These are phyloP conservation scores for Tuber melanosporum DNA, from an alignment of 495 filamentous ascomycete species.

Conservation along the genomic window DNA sequence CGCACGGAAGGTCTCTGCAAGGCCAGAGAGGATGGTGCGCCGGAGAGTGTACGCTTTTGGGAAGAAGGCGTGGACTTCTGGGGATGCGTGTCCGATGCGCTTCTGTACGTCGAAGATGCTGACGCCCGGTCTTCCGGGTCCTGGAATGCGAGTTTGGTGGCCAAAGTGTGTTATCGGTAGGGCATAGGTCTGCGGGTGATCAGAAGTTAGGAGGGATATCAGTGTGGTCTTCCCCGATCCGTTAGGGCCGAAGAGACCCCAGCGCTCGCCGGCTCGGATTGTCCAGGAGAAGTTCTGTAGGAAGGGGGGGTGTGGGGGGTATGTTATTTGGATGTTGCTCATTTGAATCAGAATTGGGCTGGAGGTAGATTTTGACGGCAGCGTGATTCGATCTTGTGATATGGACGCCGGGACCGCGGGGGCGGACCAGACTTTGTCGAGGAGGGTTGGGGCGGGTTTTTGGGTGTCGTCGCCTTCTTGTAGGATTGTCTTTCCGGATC, in stretches of 20 bases:
- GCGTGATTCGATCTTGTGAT: not conserved
- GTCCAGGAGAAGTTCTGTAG: conserved; percentile 85
- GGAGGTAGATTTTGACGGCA: conserved; percentile 24
- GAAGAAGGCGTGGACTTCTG: conserved; percentile 90
- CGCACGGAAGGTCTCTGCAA: conserved; percentile 75
- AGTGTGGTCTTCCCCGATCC: conserved; percentile 89
- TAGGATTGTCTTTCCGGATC: conserved; percentile 47
- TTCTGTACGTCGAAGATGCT: conserved; percentile 88
- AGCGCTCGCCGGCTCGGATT: conserved; percentile 73
- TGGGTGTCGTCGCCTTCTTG: conserved; percentile 48
- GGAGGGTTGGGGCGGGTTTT: conserved; percentile 11
- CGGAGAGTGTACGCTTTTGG: conserved; percentile 69
- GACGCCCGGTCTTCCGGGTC: conserved; percentile 63
- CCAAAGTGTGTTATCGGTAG: conserved; percentile 81
- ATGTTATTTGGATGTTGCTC: conserved; percentile 70
- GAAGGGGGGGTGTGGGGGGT: conserved; percentile 52
- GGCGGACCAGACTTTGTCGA: conserved; percentile 40
- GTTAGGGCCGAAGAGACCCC: conserved; percentile 88
- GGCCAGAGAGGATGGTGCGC: conserved; percentile 71
- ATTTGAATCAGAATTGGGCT: conserved; percentile 61
- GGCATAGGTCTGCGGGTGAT: conserved; percentile 91
- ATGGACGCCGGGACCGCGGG: conserved; percentile 36
- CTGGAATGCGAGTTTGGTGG: conserved; percentile 62
- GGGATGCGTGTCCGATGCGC: conserved; percentile 83
- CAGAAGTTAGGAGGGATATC: conserved; percentile 83